Evolutionary conservation across 129 eudicot genomes (phyloP).

Genomic region (Centella asiatica): DNA sequence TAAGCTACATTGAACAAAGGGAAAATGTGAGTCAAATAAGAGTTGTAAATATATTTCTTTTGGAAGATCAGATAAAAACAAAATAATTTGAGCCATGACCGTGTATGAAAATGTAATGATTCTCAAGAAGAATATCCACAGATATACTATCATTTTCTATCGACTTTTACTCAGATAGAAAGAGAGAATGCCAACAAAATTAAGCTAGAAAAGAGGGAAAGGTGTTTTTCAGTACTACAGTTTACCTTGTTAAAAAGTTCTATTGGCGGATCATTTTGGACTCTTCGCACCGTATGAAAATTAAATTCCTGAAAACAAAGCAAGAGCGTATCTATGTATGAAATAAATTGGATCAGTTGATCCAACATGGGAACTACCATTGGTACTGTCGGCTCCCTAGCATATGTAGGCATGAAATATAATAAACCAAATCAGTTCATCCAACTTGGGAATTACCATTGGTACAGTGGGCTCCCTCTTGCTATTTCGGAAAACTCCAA

Average conservation of each 20-base stretch:
- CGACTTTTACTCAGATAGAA: background rate
- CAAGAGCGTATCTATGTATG: too few relatives aligned
- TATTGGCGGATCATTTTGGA: constrained; percentile 61
- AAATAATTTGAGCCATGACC: background rate
- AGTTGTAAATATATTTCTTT: background rate
- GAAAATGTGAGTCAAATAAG: background rate
- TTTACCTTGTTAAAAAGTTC: constrained; percentile 85
- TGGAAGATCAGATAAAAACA: background rate
- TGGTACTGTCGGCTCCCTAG: too few relatives aligned
- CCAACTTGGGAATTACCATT: constrained; percentile 32
- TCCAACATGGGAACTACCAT: too few relatives aligned
- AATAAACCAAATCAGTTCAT: background rate
- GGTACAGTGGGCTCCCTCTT: constrained; percentile 72
- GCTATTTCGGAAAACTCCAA: constrained; percentile 61
- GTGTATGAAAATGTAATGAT: background rate
- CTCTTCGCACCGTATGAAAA: constrained; percentile 66
- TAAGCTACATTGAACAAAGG: constrained; percentile 39
- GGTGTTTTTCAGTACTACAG: background rate
- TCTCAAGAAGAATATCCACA: background rate
- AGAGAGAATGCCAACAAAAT: background rate
- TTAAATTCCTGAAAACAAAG: constrained; percentile 50
- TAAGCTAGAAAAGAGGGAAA: background rate
- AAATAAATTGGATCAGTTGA: too few relatives aligned
- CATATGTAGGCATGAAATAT: background rate
- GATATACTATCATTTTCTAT: background rate